These are phyloP conservation scores for Volvariella volvacea DNA, from an alignment of 1,284 basidiomycete genomes.

Conservation along the genomic window DNA sequence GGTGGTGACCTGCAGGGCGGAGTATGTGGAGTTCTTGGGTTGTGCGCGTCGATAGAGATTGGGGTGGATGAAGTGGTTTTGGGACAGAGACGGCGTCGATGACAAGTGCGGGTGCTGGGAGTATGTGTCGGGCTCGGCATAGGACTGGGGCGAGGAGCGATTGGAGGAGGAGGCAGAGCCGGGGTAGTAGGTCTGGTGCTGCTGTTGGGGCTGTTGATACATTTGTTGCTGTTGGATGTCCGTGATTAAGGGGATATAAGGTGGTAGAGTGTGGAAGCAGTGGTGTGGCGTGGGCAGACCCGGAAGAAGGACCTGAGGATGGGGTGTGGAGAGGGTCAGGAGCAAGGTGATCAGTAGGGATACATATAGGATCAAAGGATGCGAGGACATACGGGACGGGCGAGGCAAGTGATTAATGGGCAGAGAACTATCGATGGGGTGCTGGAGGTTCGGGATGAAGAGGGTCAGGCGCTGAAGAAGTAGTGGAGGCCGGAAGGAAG, in stretches of 20 bases:
- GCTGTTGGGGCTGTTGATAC: not conserved
- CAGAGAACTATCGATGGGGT: not conserved
- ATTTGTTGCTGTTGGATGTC: not conserved
- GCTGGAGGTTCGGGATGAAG: not conserved
- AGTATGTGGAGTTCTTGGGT: conserved; percentile 11
- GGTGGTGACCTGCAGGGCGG: conserved; percentile 28
- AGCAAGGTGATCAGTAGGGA: not conserved
- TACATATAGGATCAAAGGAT: not conserved
- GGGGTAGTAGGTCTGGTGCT: not conserved
- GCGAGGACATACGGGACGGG: not conserved
- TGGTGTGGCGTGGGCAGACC: not conserved
- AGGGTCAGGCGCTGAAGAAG: not conserved
- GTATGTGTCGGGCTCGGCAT: conserved; percentile 21
- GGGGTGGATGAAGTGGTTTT: conserved; percentile 18
- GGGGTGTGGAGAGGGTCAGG: not conserved
- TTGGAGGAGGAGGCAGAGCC: conserved; percentile 22
- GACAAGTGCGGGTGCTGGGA: conserved; percentile 11
- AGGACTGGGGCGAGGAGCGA: conserved; percentile 26
- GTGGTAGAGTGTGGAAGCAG: not conserved
- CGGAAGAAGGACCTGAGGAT: not conserved
- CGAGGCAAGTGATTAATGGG: not conserved
- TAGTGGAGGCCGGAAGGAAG: not conserved
- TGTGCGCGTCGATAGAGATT: conserved; percentile 12
- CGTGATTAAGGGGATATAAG: not conserved
- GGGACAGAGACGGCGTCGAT: conserved; percentile 7